Percentiles rank a stretch among this genome's conserved stretches.
Evolutionary conservation across 257 asterid species (phyloP).

Genomic region (Fraxinus quadrangulata): DNA sequence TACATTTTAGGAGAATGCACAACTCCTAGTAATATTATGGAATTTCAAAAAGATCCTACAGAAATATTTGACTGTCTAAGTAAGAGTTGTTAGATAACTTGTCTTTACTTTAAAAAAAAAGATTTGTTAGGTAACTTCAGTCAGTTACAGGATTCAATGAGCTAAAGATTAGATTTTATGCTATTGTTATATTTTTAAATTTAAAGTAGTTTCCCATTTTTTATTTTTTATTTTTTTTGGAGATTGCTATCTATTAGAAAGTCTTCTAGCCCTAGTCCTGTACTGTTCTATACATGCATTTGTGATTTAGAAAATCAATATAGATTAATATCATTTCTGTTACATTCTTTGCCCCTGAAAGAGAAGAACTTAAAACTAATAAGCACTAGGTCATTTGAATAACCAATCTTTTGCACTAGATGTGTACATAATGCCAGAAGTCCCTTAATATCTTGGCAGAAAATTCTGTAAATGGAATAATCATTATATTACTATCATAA

Average conservation of each 20-base stretch:
- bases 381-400: background rate
- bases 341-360: background rate
- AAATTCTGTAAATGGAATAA: background rate
- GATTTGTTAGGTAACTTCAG: background rate
- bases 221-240: background rate
- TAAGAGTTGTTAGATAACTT: background rate
- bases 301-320: background rate
- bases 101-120: too few species aligned
- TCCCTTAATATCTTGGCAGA: background rate
- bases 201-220: background rate
- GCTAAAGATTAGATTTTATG: background rate
- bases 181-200: background rate
- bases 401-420: background rate
- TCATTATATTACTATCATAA: background rate
- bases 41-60: background rate
- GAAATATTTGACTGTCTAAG: background rate
- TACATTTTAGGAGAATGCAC: background rate
- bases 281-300: background rate
- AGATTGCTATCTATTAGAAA: background rate
- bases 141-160: background rate
- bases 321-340: background rate
- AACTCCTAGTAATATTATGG: background rate
- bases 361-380: background rate
- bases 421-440: background rate
- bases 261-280: background rate